Percentiles rank a stretch among this genome's conserved stretches.
Evolutionary conservation across 257 asterid genomes (phyloP).

Genomic region (Marsdenia floribunda): DNA sequence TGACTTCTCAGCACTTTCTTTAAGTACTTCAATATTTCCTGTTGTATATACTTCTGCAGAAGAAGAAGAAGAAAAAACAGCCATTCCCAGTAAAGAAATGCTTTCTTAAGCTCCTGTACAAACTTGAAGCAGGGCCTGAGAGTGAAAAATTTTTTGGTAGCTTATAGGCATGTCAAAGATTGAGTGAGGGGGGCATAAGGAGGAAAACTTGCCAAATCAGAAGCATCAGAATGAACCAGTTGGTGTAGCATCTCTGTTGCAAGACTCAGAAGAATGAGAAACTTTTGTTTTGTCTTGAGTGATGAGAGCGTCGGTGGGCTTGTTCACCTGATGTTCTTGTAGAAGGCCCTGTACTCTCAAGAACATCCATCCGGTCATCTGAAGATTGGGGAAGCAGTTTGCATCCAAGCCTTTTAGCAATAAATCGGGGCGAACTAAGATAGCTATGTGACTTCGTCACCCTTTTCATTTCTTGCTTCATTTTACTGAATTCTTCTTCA

Average conservation of each 20-base stretch:
- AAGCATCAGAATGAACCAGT: not conserved
- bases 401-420: constrained; percentile 43
- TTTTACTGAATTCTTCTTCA: constrained; percentile 72
- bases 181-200: not conserved
- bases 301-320: constrained; percentile 30
- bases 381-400: constrained; percentile 57
- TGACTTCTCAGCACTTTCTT: not conserved
- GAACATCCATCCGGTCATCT: constrained; percentile 38
- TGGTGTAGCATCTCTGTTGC: not conserved
- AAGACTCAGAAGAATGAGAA: constrained; percentile 42
- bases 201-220: not conserved
- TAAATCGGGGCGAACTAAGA: constrained; percentile 59
- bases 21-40: not conserved
- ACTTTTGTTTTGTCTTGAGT: constrained; percentile 51
- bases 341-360: constrained; percentile 53
- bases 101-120: not conserved
- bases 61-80: not conserved
- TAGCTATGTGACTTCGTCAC: constrained; percentile 62
- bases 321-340: constrained; percentile 67
- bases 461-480: constrained; percentile 77
- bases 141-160: not conserved
- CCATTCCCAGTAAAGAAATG: not conserved
- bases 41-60: not conserved
- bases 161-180: not conserved
- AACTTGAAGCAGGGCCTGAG: not conserved